Evolutionary conservation across 306 rosid genomes (phyloP).

Genomic region (Corylus heterophylla): DNA sequence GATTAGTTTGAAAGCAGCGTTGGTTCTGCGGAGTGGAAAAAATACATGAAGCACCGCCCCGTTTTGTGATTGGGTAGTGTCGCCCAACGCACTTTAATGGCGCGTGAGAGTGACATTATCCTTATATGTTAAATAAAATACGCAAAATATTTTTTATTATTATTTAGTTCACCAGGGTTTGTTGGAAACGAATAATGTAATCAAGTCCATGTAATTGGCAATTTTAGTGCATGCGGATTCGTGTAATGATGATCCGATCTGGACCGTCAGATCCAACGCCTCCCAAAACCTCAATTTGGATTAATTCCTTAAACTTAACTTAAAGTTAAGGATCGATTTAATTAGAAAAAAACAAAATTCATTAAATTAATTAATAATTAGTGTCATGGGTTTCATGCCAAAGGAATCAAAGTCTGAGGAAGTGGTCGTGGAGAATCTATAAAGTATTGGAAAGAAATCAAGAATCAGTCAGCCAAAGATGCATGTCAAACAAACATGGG

Average conservation of each 20-base stretch:
- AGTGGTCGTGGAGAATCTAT: constrained; percentile 22
- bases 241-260: neutral
- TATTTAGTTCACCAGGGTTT: constrained; percentile 1
- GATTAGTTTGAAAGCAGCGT: constrained; percentile 30
- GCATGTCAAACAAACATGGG: constrained; percentile 31
- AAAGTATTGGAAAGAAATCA: constrained; percentile 10
- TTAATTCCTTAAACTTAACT: neutral
- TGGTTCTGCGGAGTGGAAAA: constrained; percentile 41
- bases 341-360: neutral
- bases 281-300: neutral
- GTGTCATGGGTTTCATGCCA: constrained; percentile 16
- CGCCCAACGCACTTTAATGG: neutral
- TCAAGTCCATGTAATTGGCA: constrained; percentile 32
- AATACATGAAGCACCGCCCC: constrained; percentile 36
- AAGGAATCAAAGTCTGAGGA: neutral
- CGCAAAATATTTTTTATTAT: neutral
- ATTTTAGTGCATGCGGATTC: neutral
- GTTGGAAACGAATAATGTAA: constrained; percentile 13
- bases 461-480: constrained; percentile 28
- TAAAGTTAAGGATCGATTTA: neutral
- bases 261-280: constrained; percentile 24
- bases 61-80: constrained; percentile 34
- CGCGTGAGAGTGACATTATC: constrained; percentile 28
- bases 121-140: neutral
- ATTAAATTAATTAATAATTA: neutral